Evolutionary conservation across 306 rosid genomes (phyloP), one percentile per base, ranked within the genome.

Genomic region (Acacia confusa): DNA sequence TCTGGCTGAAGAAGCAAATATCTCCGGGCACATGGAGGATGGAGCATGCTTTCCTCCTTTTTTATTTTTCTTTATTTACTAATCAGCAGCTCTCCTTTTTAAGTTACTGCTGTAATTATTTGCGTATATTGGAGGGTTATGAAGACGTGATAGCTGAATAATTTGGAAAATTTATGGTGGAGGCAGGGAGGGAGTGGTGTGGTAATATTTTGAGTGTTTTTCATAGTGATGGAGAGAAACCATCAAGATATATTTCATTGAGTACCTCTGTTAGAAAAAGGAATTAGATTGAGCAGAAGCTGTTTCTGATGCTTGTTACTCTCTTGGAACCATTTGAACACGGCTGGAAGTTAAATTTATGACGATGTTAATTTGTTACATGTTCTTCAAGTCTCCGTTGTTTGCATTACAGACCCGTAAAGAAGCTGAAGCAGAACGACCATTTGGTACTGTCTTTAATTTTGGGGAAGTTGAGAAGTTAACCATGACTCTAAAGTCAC

Each of bases 361-460:
- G 34, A 10, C 14, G 20, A 3, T 69, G 73, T n/a, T 22, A 69
- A 40, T 40, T 68, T 68, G 10, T 40, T 27, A 38, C 22, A 4
- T 22, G 74, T n/a, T 28, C 74, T 69, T 69, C 53, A 69, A 68
- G 72, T 24, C 40, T 68, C 72, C 47, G 24, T 19, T 34, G 72
- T 68, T 38, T 43, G 9, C 48, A n/a, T 36, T 38, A n/a, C 47
- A 38, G 48, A 68, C 48, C 47, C 24, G 9, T 38, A 68, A 36
- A 36, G 48, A 38, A 68, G 72, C 48, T 9, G 72, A 68, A 17
- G 72, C 2, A 67, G 16, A 60, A 60, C 48, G 72, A 68, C 48
- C 48, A 36, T 36, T 68, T 9, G 72, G 72, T 22, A 20, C 43
- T 36, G 44, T 28, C 17, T 20, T 68, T 19, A 34, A 68, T 68